Evolutionary conservation across 2,329 filamentous ascomycete species (phyloP), one percentile per base, ranked within the genome.

Genomic region (Trichoderma semiorbis): DNA sequence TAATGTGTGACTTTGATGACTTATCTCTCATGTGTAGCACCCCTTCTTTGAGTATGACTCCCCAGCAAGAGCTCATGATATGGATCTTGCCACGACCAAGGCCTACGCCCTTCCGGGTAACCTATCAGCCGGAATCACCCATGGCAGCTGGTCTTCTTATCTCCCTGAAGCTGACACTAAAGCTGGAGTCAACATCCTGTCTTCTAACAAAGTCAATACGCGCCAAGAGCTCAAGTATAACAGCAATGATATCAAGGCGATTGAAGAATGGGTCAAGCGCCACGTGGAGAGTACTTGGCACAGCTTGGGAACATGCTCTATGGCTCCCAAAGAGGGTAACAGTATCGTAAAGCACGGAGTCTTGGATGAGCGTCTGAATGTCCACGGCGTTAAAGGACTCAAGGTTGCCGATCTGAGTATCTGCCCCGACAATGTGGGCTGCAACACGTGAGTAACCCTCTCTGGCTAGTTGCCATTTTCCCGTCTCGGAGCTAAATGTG

Each of bases 231-330:
- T 69, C 39, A 69, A 69, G 21, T 69, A 69, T 50, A 50, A 36
- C 36, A 14, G 24, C 5, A 50, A 30, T 18, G 75, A 80, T 28
- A 72, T 80, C 1, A 71, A 73, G 47, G 80, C 85, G 69, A 81
- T 89, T 58, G 83, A 84, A 74, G 74, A 84, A 34, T 83, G 76
- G 76, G 24, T 84, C 16, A 78, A 83, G 0, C 75, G 79, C 58
- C 80, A 79, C 8, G 75, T 84, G 7, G 75, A 72, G 3, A 83
- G 81, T 1, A 80, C 81, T 1, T 85, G 82, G 82, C 83, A 85
- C 73, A 80, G 80, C 11, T 75, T 84, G 32, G 83, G 83, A 0
- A 84, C 83, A 3, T 83, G 80, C 71, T 83, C 81, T 74, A 85
- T 85, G 82, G 80, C 76, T 53, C 78, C 79, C 16, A 69, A 36